Evolutionary conservation across 1,284 basidiomycete species (phyloP).

Genomic region (Malassezia cuniculi): DNA sequence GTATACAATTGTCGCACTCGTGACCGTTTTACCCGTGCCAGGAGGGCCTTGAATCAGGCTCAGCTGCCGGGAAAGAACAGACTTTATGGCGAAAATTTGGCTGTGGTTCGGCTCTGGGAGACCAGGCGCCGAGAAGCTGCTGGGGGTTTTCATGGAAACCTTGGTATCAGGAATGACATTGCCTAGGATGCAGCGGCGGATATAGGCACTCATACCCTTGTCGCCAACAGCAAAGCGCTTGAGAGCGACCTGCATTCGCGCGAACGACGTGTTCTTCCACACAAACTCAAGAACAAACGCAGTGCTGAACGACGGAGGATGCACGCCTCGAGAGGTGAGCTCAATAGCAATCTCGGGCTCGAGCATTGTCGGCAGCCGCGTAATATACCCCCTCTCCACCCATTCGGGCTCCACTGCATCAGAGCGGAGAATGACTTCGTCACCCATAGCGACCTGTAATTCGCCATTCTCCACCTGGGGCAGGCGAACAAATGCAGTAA

Average conservation of each 20-base stretch:
- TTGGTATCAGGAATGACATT: conserved; percentile 86
- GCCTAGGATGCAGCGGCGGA: conserved; percentile 94
- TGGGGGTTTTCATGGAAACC: conserved; percentile 74
- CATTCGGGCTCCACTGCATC: no score
- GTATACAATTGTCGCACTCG: conserved; percentile 97
- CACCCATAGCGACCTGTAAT: conserved; percentile 87
- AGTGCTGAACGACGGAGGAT: conserved; percentile 86
- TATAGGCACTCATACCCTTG: conserved; percentile 95
- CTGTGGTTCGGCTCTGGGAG: conserved; percentile 97
- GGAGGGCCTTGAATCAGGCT: conserved; percentile 89
- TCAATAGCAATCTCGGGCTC: conserved; percentile 96
- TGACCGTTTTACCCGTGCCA: conserved; percentile 97
- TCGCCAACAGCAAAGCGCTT: conserved; percentile 98
- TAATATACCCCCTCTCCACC: no score
- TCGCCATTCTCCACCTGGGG: conserved; percentile 97
- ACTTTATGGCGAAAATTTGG: conserved; percentile 98
- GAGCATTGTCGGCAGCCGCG: no score
- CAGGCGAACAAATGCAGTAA: conserved; percentile 87
- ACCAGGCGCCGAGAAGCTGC: conserved; percentile 86
- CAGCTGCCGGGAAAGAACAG: conserved; percentile 93
- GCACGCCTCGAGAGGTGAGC: conserved; percentile 68
- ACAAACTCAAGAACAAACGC: conserved; percentile 92
- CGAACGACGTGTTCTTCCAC: conserved; percentile 98
- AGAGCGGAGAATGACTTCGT: no score
- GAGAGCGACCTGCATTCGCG: conserved; percentile 98